phyloP scores from a whole-genome alignment of 352 stramenopile species.

The Aphanomyces cochlioides region DNA sequence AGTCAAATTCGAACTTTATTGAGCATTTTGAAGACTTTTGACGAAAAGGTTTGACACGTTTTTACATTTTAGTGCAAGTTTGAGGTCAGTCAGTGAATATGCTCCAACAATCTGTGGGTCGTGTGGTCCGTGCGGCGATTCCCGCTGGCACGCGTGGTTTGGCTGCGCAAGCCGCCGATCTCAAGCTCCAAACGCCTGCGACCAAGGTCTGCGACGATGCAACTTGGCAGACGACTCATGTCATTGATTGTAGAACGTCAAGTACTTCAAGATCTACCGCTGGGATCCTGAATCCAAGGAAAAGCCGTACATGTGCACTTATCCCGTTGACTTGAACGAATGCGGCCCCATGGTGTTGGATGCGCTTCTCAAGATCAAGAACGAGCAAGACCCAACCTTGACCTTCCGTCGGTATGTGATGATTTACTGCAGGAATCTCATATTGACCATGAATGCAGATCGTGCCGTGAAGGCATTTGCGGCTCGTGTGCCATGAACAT shows the following conservation, averaged over 20 bases:
- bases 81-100: constrained; percentile 27
- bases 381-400: constrained; percentile 97
- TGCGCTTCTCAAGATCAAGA: constrained; percentile 99
- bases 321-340: constrained; percentile 97
- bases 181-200: constrained; percentile 70
- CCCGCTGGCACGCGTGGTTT: constrained; percentile 52
- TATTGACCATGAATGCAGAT: constrained; percentile 46
- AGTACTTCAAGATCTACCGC: constrained; percentile 99
- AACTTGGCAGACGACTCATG: constrained; percentile 27
- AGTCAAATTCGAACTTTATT: constrained; percentile 10
- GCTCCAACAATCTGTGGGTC: constrained; percentile 12
- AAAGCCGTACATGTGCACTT: constrained; percentile 95
- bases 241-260: constrained; percentile 83
- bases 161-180: constrained; percentile 51
- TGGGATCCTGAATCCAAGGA: constrained; percentile 95
- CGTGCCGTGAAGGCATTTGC: constrained; percentile 99
- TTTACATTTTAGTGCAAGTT: not conserved
- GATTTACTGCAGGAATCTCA: not conserved
- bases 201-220: constrained; percentile 52
- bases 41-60: not conserved
- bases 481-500: constrained; percentile 99
- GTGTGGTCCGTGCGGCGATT: constrained; percentile 29
- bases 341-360: constrained; percentile 99
- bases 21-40: not conserved
- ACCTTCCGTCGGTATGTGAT: constrained; percentile 91